Conservation (phyloP, 768 basidiomycete genomes). For the Termitomyces sp. region DNA sequence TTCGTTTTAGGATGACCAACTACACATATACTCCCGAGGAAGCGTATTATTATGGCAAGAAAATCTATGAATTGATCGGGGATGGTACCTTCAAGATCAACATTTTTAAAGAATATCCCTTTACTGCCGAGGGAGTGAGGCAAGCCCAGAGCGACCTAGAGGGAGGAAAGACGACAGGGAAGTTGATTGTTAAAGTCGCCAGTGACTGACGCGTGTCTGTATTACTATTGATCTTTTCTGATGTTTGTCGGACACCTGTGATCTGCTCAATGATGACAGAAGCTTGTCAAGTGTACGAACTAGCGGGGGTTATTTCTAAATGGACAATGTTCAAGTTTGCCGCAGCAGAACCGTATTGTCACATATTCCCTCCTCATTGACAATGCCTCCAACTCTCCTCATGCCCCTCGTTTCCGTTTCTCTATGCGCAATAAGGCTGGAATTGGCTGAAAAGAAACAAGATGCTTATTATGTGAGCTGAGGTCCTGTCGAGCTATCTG, state of each 20-base stretch:
- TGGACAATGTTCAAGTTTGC: neutral
- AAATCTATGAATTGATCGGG: constrained; percentile 60
- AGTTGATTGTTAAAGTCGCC: constrained; percentile 73
- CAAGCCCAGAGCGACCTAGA: constrained; percentile 78
- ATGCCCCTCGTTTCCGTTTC: neutral
- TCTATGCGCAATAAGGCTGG: neutral
- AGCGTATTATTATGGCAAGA: constrained; percentile 55
- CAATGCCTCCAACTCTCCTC: neutral
- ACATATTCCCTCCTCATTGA: neutral
- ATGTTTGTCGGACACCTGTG: neutral
- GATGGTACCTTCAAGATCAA: constrained; percentile 61
- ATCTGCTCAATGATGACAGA: neutral
- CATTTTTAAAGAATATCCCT: constrained; percentile 76
- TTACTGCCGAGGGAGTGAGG: constrained; percentile 75
- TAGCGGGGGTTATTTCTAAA: neutral
- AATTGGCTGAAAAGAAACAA: too few relatives aligned
- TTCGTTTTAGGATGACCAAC: constrained; percentile 52
- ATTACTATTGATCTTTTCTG: neutral
- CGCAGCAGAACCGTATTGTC: neutral
- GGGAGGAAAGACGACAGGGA: constrained; percentile 78
- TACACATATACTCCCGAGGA: constrained; percentile 78
- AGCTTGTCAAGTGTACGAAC: neutral
- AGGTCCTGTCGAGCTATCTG: neutral
- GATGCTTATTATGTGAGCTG: neutral
- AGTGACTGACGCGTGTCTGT: constrained; percentile 8